Conservation (phyloP, 768 basidiomycete species). For the Cantharellus cinnabarinus region DNA sequence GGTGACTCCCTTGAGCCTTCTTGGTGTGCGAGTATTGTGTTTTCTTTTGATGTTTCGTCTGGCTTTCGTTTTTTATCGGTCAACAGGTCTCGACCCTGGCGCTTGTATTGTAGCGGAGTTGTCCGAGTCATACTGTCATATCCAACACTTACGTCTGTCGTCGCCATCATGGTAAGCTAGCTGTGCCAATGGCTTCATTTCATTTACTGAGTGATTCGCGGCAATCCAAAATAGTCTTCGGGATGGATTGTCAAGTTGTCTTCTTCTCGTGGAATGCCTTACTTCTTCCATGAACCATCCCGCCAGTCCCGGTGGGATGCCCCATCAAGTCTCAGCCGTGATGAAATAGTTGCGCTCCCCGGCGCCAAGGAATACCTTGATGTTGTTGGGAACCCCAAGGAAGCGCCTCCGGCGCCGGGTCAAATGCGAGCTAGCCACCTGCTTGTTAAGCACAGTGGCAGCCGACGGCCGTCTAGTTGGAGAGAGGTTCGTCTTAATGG, state of each 20-base stretch:
- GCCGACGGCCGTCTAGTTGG: slow-evolving; percentile 24
- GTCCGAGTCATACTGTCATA: too few species aligned
- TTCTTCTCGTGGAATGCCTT: slow-evolving; percentile 51
- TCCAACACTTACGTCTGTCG: too few species aligned
- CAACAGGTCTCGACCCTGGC: too few species aligned
- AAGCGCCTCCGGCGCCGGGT: slow-evolving; percentile 13
- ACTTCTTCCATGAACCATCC: slow-evolving; percentile 67
- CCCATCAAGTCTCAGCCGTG: slow-evolving; percentile 39
- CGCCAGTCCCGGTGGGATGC: slow-evolving; percentile 62
- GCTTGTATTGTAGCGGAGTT: too few species aligned
- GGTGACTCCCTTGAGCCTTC: too few species aligned
- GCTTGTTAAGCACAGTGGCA: slow-evolving; percentile 60
- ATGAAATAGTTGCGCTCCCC: slow-evolving; percentile 40
- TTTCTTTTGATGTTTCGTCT: too few species aligned
- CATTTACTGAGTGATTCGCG: too few species aligned
- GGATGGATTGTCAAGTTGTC: slow-evolving; percentile 81
- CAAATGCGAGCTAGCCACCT: slow-evolving; percentile 90
- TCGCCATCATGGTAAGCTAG: too few species aligned
- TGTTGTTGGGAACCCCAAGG: slow-evolving; percentile 9
- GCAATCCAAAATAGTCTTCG: not conserved
- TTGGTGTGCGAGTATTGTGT: too few species aligned
- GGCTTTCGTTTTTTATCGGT: too few species aligned
- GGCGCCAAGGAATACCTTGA: slow-evolving; percentile 37
- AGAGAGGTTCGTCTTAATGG: slow-evolving; percentile 18
- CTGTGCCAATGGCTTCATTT: too few species aligned